Base-by-base conservation (phyloP, 768 basidiomycete species). In the Agaricus blazei region DNA sequence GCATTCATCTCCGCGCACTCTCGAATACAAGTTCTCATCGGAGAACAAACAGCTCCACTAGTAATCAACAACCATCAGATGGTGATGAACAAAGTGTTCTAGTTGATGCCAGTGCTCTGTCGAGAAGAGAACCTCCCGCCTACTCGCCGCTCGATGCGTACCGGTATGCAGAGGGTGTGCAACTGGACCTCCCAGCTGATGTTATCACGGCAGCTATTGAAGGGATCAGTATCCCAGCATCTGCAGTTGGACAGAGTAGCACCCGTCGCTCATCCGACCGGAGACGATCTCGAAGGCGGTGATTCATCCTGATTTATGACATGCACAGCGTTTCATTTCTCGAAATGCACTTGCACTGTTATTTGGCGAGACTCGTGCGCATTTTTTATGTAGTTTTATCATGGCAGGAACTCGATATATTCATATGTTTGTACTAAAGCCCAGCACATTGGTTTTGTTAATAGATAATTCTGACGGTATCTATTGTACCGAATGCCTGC, bases 111-210 rank as follows among this genome's bases (percentile, higher is more conserved):
- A 59, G 69, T 26, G 62, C 62, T 14, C 62, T 82, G 45, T 72
- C 72, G 56, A 76, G 84, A 62, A 78, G 81, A 54, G 86, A 88
- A 58, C 91, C 91, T 23, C 92, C 92, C 26, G 89, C 88, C 15
- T 93, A 93, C 71, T 91, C 90, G 5, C 90, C 91, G n/a, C 70
- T 93, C 64, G 90, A 93, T 65, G 85, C 90, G n/a, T 88, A 77
- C 62, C 79, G 83, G 26, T 91, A 92, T 63, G 75, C 84, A 50
- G 93, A 92, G 41, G 94, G 93, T 29, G 90, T 96, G n/a, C 90
- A 90, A 50, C 85, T 95, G 47, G 92, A 97, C 70, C 75, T 97
- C 34, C 94, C 94, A 26, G 91, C 93, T 34, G 94, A 97, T 62
- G 81, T 96, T 55, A 93, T 97, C 62, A 81, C 90, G 24, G 90